phyloP scores from a whole-genome alignment of 148 eudicot genomes.

The Chenopodium album region DNA sequence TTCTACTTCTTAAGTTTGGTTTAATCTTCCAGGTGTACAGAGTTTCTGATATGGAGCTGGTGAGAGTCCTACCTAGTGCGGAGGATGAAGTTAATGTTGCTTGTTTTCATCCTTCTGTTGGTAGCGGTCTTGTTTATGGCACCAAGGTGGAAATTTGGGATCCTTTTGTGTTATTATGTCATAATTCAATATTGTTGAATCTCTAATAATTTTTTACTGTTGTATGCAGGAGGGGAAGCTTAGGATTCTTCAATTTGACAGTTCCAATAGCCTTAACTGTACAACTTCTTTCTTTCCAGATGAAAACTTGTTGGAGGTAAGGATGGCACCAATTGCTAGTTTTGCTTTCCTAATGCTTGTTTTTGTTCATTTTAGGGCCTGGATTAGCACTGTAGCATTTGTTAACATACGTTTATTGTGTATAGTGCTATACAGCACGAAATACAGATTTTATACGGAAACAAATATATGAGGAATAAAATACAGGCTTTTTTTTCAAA shows the following conservation, averaged over 20 bases:
- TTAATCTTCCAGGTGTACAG: conserved; percentile 66
- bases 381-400: neutral
- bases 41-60: conserved; percentile 99
- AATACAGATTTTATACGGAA: neutral
- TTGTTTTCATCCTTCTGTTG: conserved; percentile 93
- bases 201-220: conserved; percentile 9
- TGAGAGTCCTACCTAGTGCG: conserved; percentile 95
- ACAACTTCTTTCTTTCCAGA: conserved; percentile 48
- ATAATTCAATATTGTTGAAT: neutral
- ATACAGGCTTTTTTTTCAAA: neutral
- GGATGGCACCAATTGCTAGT: conserved; percentile 3
- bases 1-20: conserved; percentile 1
- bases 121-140: conserved; percentile 94
- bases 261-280: conserved; percentile 39
- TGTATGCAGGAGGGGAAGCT: conserved; percentile 91
- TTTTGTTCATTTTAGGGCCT: neutral
- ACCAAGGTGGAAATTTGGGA: conserved; percentile 61
- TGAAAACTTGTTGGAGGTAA: conserved; percentile 76
- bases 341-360: neutral
- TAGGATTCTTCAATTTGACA: conserved; percentile 76
- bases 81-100: conserved; percentile 99
- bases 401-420: neutral
- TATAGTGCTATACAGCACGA: neutral
- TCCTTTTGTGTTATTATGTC: neutral
- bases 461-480: neutral